Conservation (phyloP, 768 basidiomycete genomes). For the Pleurotus tuber-regium region DNA sequence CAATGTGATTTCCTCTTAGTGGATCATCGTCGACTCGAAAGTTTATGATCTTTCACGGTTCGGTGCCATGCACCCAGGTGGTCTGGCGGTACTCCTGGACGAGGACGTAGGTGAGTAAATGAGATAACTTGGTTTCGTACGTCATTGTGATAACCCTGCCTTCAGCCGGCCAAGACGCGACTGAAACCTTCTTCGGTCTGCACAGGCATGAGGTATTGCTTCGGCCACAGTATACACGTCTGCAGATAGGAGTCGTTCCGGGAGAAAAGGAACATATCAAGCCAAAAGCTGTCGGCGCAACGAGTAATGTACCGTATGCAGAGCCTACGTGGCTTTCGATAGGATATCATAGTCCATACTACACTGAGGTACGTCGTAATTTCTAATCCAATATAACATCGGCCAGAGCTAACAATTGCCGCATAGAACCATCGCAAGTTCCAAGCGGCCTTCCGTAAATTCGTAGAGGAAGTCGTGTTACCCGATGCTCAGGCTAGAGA, state of each 20-base stretch:
- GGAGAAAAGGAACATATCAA: constrained; percentile 52
- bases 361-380: constrained; percentile 17
- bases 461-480: constrained; percentile 68
- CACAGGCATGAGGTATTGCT: constrained; percentile 71
- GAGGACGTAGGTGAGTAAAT: constrained; percentile 53
- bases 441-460: constrained; percentile 63
- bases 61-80: constrained; percentile 71
- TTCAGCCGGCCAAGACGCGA: constrained; percentile 68
- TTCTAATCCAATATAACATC: constrained; percentile 4
- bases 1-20: constrained; percentile 3
- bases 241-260: constrained; percentile 60
- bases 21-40: constrained; percentile 44
- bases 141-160: neutral
- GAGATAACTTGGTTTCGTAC: neutral
- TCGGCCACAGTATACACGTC: constrained; percentile 58
- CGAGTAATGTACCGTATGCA: constrained; percentile 71
- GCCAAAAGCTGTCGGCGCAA: constrained; percentile 41
- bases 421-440: constrained; percentile 47
- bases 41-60: constrained; percentile 76
- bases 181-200: constrained; percentile 69
- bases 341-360: constrained; percentile 44
- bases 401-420: constrained; percentile 25
- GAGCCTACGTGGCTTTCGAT: constrained; percentile 73
- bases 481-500: constrained; percentile 73
- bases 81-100: constrained; percentile 61